Base-by-base conservation (phyloP, 495 filamentous ascomycete species). In the Pseudomonodictys pantanalensis region DNA sequence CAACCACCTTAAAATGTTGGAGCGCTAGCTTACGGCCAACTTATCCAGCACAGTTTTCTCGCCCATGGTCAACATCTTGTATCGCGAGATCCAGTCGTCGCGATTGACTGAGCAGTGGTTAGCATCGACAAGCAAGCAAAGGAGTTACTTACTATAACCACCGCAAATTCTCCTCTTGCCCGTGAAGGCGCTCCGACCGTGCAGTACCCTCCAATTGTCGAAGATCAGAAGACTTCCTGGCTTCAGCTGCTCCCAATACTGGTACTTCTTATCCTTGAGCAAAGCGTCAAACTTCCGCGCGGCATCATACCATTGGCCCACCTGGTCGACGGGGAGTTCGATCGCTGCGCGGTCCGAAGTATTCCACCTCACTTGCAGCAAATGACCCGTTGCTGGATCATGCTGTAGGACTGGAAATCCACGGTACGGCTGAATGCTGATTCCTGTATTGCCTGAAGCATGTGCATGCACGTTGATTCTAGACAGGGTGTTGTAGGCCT, bases 171-270 rank as follows among this genome's bases (percentile, higher is more conserved):
- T 84, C 63, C 92, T 77, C 66, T 86, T 86, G 17, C 92, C 92
- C 7, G 82, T 86, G 67, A 96, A 97, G 12, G 82, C 79, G 20
- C 82, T 81, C 60, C 92, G 78, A 2, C 91, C 92, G 72, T 97
- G 92, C 44, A 97, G 72, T 54, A 95, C 89, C 57, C 92, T 81
- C 91, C 91, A 97, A 68, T 97, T 97, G 71, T 97, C 90, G 69
- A 97, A 96, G 18, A 96, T 86, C 90, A 96, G 55, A n/a, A 86
- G 79, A 46, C 73, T 85, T 12, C 92, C 92, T 0, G 92, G 92
- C 59, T 82, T 67, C 43, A 97, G 74, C 66, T 95, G 87, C 30
- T 84, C 83, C 87, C 85, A 85, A 56, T 86, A 88, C 61, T 91
- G 79, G 33, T 72, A 74, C 15, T 79, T 72, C 17, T 29, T 18